Conservation (phyloP, 768 basidiomycete species). For the Udeniomyces megalosporus region DNA sequence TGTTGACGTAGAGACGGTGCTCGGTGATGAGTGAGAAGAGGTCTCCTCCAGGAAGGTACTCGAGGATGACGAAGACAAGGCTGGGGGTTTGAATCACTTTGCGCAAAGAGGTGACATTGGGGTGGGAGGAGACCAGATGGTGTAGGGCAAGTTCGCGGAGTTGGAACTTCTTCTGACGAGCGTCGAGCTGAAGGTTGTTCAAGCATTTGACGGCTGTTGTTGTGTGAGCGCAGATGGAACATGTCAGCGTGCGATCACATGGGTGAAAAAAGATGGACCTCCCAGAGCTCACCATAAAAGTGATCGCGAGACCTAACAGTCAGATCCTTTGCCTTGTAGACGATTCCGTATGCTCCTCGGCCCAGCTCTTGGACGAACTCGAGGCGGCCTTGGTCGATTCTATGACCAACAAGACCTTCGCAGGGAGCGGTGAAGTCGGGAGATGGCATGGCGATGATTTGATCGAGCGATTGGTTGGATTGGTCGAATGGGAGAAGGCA, state of each 20-base stretch:
- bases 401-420: conserved; percentile 40
- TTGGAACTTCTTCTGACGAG: conserved; percentile 50
- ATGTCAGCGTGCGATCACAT: too few species aligned
- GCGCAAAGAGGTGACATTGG: conserved; percentile 52
- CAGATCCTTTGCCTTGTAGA: conserved; percentile 67
- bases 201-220: conserved; percentile 73
- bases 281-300: too few species aligned
- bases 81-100: conserved; percentile 44
- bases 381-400: conserved; percentile 66
- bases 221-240: too few species aligned
- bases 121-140: conserved; percentile 32
- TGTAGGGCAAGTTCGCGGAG: conserved; percentile 47
- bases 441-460: conserved; percentile 7
- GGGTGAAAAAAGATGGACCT: too few species aligned
- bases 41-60: conserved; percentile 79
- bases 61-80: conserved; percentile 68
- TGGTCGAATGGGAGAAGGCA: too few species aligned
- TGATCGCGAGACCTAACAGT: too few species aligned
- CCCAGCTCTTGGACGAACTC: conserved; percentile 77
- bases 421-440: conserved; percentile 6
- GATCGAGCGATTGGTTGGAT: too few species aligned
- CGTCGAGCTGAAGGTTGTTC: conserved; percentile 39
- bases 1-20: conserved; percentile 29
- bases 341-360: conserved; percentile 86
- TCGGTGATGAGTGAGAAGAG: conserved; percentile 71